Percentiles rank a stretch among this genome's conserved stretches.
phyloP scores from a whole-genome alignment of 768 basidiomycete species.

The Vararia minispora region DNA sequence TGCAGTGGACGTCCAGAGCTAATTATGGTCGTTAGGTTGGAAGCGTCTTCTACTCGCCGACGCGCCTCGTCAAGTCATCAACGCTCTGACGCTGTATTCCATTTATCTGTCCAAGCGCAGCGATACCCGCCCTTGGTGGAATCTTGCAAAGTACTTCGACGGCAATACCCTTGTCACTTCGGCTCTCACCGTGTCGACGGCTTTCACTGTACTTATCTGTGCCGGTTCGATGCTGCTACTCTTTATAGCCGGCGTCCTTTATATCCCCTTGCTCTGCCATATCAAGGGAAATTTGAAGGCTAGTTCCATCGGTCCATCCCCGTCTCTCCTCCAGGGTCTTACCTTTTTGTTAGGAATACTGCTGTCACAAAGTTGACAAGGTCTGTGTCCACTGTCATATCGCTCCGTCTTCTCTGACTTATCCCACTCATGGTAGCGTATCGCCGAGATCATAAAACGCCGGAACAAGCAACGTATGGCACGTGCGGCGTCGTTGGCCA shows the following conservation, averaged over 20 bases:
- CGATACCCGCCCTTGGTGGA: constrained; percentile 45
- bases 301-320: constrained; percentile 9
- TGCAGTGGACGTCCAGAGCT: background rate
- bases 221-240: constrained; percentile 73
- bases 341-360: constrained; percentile 61
- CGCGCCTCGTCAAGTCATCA: constrained; percentile 95
- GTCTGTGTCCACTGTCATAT: constrained; percentile 25
- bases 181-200: constrained; percentile 75
- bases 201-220: constrained; percentile 87
- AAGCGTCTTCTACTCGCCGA: constrained; percentile 86
- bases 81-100: constrained; percentile 92
- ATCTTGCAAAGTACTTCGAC: constrained; percentile 69
- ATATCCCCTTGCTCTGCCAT: constrained; percentile 89
- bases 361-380: constrained; percentile 98
- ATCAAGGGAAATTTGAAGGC: constrained; percentile 98
- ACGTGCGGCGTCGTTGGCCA: constrained; percentile 70
- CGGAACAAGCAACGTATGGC: constrained; percentile 78
- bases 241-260: constrained; percentile 75
- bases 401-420: background rate
- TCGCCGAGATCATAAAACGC: constrained; percentile 86
- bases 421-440: constrained; percentile 46
- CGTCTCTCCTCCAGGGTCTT: constrained; percentile 5
- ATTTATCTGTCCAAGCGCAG: constrained; percentile 55
- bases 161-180: constrained; percentile 63
- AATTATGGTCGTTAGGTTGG: constrained; percentile 43